Conservation (phyloP, 1,284 basidiomycete genomes). For the Sutorius eximius region DNA sequence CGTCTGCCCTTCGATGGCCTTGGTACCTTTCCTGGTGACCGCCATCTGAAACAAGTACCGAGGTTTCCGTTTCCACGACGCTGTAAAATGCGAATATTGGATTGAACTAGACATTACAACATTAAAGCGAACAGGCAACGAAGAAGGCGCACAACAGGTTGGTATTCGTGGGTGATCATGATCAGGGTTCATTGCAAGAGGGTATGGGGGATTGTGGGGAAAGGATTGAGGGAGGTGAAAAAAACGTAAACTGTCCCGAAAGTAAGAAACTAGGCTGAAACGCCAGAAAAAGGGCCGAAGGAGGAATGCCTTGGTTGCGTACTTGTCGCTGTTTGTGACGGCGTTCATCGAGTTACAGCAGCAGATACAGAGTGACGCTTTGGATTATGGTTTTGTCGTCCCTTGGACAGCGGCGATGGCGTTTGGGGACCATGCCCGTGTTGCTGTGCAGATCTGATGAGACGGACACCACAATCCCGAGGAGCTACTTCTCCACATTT, state of each 20-base stretch:
- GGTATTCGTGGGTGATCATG: slow-evolving; percentile 16
- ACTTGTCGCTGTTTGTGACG: slow-evolving; percentile 12
- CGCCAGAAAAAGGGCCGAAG: neutral
- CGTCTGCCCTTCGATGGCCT: slow-evolving; percentile 22
- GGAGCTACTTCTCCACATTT: slow-evolving; percentile 83
- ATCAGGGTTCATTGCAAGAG: slow-evolving; percentile 24
- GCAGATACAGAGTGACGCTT: slow-evolving; percentile 31
- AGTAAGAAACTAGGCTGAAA: slow-evolving; percentile 5
- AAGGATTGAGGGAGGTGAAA: neutral
- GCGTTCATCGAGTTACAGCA: slow-evolving; percentile 30
- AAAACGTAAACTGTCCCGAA: slow-evolving; percentile 18
- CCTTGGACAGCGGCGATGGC: slow-evolving; percentile 30
- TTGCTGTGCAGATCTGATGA: slow-evolving; percentile 37
- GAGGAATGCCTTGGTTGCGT: slow-evolving; percentile 7
- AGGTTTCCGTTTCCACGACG: slow-evolving; percentile 11
- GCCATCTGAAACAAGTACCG: slow-evolving; percentile 17
- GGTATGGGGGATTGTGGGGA: slow-evolving; percentile 12
- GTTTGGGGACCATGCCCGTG: slow-evolving; percentile 29
- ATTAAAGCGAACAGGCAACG: slow-evolving; percentile 4
- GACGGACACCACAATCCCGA: slow-evolving; percentile 66
- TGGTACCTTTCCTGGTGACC: slow-evolving; percentile 10
- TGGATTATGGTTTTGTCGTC: slow-evolving; percentile 26
- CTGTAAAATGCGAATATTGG: slow-evolving; percentile 7
- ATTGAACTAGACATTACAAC: slow-evolving; percentile 27
- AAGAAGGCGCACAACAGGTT: slow-evolving; percentile 7